A percentile compares a stretch with the other conserved stretches of the same genome.
Conservation (phyloP, 2,329 filamentous ascomycete species). For the Leptosphaerulina australis region DNA sequence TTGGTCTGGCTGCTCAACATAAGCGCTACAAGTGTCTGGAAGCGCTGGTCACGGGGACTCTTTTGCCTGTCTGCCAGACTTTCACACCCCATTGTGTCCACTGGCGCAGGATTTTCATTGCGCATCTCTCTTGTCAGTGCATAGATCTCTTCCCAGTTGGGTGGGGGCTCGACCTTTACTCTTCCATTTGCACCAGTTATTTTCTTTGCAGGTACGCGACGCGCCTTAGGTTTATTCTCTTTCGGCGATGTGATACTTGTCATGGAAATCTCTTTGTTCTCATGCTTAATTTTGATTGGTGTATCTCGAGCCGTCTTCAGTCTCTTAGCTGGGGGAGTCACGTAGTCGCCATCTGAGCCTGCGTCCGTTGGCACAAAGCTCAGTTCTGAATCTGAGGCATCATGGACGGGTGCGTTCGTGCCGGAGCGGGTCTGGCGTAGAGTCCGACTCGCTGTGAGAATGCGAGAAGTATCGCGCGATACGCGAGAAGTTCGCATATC, state of each 20-base stretch:
- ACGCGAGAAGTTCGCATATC: slow-evolving; percentile 48
- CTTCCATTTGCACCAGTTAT: slow-evolving; percentile 35
- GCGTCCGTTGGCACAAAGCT: slow-evolving; percentile 39
- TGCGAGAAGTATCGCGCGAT: slow-evolving; percentile 45
- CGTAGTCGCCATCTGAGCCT: slow-evolving; percentile 30
- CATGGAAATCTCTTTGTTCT: slow-evolving; percentile 25
- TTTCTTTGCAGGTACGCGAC: slow-evolving; percentile 47
- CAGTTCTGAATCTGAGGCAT: slow-evolving; percentile 40
- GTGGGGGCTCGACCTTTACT: slow-evolving; percentile 65
- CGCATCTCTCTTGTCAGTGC: slow-evolving; percentile 77
- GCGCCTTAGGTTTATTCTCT: slow-evolving; percentile 37
- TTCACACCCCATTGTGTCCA: slow-evolving; percentile 98
- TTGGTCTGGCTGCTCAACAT: slow-evolving; percentile 96
- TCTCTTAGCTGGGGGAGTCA: slow-evolving; percentile 50
- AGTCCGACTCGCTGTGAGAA: slow-evolving; percentile 40
- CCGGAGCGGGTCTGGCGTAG: slow-evolving; percentile 42
- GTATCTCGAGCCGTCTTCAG: slow-evolving; percentile 51
- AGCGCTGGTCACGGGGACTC: slow-evolving; percentile 66
- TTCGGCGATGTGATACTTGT: slow-evolving; percentile 33
- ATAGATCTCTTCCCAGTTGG: slow-evolving; percentile 86
- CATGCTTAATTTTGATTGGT: slow-evolving; percentile 41
- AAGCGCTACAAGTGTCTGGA: slow-evolving; percentile 84
- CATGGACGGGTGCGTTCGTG: slow-evolving; percentile 30
- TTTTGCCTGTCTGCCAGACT: slow-evolving; percentile 65
- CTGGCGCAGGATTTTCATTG: slow-evolving; percentile 74